phyloP scores from a whole-genome alignment of 306 rosid species.

The Acmispon strigosus region DNA sequence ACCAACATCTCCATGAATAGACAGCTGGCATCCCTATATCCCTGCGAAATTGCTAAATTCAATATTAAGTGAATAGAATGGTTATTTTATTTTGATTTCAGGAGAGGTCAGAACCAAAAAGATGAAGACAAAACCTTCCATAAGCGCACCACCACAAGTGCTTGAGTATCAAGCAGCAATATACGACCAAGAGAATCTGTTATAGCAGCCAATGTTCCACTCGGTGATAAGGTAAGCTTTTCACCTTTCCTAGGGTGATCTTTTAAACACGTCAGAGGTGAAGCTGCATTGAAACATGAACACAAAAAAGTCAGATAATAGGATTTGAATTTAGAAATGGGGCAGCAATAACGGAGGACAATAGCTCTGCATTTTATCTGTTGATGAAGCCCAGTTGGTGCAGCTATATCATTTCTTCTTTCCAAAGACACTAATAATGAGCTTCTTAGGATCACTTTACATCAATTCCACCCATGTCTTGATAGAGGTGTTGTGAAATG shows the following conservation, averaged over 20 bases:
- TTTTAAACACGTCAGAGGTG: slow-evolving; percentile 82
- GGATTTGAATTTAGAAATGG: slow-evolving; percentile 11
- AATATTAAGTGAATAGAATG: slow-evolving; percentile 5
- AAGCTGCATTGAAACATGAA: slow-evolving; percentile 55
- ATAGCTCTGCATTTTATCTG: not conserved
- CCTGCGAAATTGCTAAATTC: slow-evolving; percentile 45
- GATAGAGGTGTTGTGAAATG: not conserved
- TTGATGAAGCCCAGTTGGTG: not conserved
- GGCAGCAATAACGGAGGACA: not conserved
- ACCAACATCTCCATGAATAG: slow-evolving; percentile 96
- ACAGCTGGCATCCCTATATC: slow-evolving; percentile 93
- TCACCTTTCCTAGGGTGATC: slow-evolving; percentile 99
- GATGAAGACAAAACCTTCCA: slow-evolving; percentile 66
- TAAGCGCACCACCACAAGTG: slow-evolving; percentile 94
- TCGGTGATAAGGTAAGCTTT: slow-evolving; percentile 89
- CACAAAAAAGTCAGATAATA: slow-evolving; percentile 17
- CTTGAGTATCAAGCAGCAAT: slow-evolving; percentile 90
- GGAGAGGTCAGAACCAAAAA: not conserved
- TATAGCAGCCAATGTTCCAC: slow-evolving; percentile 95
- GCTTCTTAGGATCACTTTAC: not conserved
- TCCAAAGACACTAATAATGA: not conserved
- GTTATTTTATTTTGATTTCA: not conserved
- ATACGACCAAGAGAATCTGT: slow-evolving; percentile 99
- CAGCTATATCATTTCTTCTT: not conserved
- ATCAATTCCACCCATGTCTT: not conserved